A percentile compares a stretch with the other conserved stretches of the same genome.
phyloP scores from a whole-genome alignment of 805 yeast genomes.

The Jamesozyma jinghongensis region DNA sequence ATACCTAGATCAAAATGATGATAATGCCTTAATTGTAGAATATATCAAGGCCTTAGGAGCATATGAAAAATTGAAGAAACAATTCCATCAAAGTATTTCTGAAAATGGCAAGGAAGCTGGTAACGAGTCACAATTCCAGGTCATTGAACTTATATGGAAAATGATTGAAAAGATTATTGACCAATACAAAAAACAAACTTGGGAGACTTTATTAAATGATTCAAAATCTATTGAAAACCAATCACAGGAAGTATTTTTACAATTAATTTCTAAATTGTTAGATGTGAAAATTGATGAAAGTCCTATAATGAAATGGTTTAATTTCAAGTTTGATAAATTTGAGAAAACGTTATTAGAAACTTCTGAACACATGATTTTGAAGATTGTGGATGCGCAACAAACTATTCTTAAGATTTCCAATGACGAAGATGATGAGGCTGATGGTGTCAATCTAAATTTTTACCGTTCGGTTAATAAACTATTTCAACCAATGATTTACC shows the following conservation, averaged over 20 bases:
- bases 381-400: slow-evolving; percentile 34
- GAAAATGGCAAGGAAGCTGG: slow-evolving; percentile 7
- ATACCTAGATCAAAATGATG: slow-evolving; percentile 42
- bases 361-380: slow-evolving; percentile 34
- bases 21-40: slow-evolving; percentile 47
- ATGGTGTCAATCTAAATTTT: slow-evolving; percentile 30
- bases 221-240: slow-evolving; percentile 10
- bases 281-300: slow-evolving; percentile 57
- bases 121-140: slow-evolving; percentile 20
- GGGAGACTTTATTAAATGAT: slow-evolving; percentile 36
- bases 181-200: slow-evolving; percentile 43
- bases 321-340: slow-evolving; percentile 38
- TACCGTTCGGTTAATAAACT: slow-evolving; percentile 21
- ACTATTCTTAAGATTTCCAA: slow-evolving; percentile 28
- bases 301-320: slow-evolving; percentile 58
- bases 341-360: slow-evolving; percentile 33
- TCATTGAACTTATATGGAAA: slow-evolving; percentile 46
- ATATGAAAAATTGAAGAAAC: slow-evolving; percentile 11
- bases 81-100: too few relatives aligned
- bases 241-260: slow-evolving; percentile 30
- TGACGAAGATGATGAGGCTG: slow-evolving; percentile 11
- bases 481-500: slow-evolving; percentile 3
- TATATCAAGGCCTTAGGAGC: slow-evolving; percentile 42
- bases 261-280: slow-evolving; percentile 43
- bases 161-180: slow-evolving; percentile 47